phyloP scores from a whole-genome alignment of 257 asterid species.

The Solanum ahanhuiri region DNA sequence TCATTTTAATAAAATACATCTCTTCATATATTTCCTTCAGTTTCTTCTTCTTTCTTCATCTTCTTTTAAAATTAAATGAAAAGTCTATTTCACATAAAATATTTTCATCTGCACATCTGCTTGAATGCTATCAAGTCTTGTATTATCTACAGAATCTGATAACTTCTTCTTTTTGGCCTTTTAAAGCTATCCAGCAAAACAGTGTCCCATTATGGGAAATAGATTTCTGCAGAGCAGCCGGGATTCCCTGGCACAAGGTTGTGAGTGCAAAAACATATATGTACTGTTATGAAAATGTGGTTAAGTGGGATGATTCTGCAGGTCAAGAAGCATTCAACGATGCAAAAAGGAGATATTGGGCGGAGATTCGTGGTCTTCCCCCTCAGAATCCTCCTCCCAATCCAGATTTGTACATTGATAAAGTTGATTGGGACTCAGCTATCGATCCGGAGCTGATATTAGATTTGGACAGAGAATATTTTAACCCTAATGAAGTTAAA shows the following conservation, averaged over 20 bases:
- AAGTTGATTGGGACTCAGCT: constrained; percentile 67
- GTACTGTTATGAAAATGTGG: constrained; percentile 52
- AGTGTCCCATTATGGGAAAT: constrained; percentile 71
- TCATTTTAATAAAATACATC: background rate
- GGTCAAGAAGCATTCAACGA: constrained; percentile 56
- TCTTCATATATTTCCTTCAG: background rate
- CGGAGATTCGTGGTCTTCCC: constrained; percentile 41
- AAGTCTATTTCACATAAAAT: background rate
- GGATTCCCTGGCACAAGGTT: constrained; percentile 66
- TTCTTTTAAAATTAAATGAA: background rate
- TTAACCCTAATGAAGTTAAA: constrained; percentile 47
- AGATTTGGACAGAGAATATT: constrained; percentile 52
- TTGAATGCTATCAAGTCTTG: background rate
- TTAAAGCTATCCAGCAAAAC: constrained; percentile 21
- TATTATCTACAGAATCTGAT: background rate
- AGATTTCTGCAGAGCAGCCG: constrained; percentile 54
- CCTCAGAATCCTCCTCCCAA: constrained; percentile 52
- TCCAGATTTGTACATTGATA: constrained; percentile 46
- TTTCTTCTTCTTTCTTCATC: background rate
- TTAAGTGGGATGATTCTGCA: constrained; percentile 76
- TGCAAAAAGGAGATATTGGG: constrained; percentile 71
- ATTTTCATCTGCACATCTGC: background rate
- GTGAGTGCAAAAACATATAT: constrained; percentile 61
- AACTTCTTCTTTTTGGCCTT: background rate
- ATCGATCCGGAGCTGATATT: constrained; percentile 57